These are phyloP conservation scores for Nothophaeocryptopus gaeumannii DNA, from an alignment of 2,329 filamentous ascomycete species.

Conservation along the genomic window DNA sequence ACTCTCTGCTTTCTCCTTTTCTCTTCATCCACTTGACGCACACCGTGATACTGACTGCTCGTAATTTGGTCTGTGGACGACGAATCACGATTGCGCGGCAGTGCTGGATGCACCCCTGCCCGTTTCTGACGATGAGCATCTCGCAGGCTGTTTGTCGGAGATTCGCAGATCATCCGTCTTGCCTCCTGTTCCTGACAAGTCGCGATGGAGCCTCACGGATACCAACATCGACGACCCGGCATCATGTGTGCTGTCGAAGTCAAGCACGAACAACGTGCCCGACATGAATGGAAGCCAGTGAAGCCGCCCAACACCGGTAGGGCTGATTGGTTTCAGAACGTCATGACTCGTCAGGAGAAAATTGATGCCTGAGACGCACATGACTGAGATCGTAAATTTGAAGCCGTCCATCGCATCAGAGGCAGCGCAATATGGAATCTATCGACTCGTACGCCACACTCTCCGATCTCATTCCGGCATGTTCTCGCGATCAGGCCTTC, in stretches of 20 bases:
- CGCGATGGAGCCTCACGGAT: no score
- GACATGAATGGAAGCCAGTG: constrained; percentile 7
- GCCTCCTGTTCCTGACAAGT: not conserved
- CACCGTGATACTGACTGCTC: not conserved
- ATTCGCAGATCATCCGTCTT: not conserved
- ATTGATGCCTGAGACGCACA: no score
- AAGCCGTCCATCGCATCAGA: no score
- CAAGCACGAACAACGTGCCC: constrained; percentile 9
- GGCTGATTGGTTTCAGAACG: no score
- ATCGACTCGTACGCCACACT: no score
- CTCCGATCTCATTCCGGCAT: no score
- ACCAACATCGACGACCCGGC: not conserved
- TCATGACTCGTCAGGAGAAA: no score
- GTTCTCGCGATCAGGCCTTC: no score
- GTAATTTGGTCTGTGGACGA: not conserved
- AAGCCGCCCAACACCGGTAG: constrained; percentile 2
- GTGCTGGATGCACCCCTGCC: not conserved
- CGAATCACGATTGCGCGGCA: not conserved
- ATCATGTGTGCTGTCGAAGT: not conserved
- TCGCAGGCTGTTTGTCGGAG: constrained; percentile 8
- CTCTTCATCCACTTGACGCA: not conserved
- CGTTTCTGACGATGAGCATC: constrained; percentile 7
- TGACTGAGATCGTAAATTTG: no score
- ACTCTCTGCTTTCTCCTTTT: not conserved
- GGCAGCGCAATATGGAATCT: no score